Evolutionary conservation across 2,329 filamentous ascomycete genomes (phyloP), one percentile per base, ranked within the genome.

Genomic region (Akanthomyces uredinophilus): DNA sequence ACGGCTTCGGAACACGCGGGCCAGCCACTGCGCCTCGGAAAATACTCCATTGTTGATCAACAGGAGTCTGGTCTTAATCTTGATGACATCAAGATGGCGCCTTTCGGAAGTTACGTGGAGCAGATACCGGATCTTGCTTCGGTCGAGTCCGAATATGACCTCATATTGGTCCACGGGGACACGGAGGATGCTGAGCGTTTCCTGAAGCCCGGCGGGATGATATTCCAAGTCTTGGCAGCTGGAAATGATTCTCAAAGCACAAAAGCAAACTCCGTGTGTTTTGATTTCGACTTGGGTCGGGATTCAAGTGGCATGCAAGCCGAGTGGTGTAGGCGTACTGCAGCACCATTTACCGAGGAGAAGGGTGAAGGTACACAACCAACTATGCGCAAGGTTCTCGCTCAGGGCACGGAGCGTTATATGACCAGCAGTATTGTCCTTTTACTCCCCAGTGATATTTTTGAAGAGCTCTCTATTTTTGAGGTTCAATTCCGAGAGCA

Each of bases 11-110:
- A 69, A 0, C 55, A 44, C 1, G 53, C 60, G 1, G 64, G 66
- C 13, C 67, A 69, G n/a, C 69, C 71, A 1, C 72, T 74, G 4
- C 70, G 69, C 10, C 66, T 81, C 2, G 67, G 71, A 3, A 69
- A 73, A 16, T 75, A 74, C 61, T 73, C 72, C 0, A 49, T 77
- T 22, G 65, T 70, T 20, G 68, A 68, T 10, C 39, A 62, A 0
- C 55, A 58, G 5, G 49, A 62, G 44, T 66, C 2, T 22, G 60
- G 18, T 18, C 20, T 32, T 22, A 3, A 5, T 2, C 32, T 55
- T 24, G 7, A 43, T 10, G 35, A 41, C 3, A 29, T 61, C 32
- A 55, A 41, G 6, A 11, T 41, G 13, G 16, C 32, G 14, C 59
- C 51, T 18, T 61, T 49, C 51, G 41, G 39, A 7, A n/a, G 35